Conservation (phyloP, 768 basidiomycete species). For the Daedaleopsis nitida region DNA sequence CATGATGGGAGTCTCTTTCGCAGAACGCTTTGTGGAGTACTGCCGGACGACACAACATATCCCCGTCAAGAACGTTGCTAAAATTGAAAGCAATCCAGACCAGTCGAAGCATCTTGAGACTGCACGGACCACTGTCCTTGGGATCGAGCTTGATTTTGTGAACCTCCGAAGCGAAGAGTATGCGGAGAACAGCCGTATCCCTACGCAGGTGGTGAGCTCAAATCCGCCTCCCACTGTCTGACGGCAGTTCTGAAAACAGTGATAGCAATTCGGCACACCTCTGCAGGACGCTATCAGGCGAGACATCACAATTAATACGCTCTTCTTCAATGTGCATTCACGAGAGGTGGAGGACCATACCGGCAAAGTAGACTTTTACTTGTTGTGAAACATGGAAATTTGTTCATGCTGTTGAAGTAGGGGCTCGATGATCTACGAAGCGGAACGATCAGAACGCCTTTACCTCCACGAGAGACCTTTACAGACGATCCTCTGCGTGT, state of each 20-base stretch:
- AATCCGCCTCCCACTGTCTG: not conserved
- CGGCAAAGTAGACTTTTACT: slow-evolving; percentile 51
- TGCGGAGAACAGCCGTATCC: slow-evolving; percentile 84
- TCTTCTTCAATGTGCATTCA: slow-evolving; percentile 96
- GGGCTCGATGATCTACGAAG: slow-evolving; percentile 82
- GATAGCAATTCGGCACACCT: slow-evolving; percentile 88
- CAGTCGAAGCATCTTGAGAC: slow-evolving; percentile 99
- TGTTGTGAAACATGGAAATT: not conserved
- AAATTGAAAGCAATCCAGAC: slow-evolving; percentile 91
- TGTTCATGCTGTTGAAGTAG: slow-evolving; percentile 38
- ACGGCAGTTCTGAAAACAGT: not conserved
- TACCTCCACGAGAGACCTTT: slow-evolving; percentile 87
- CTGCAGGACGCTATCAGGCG: slow-evolving; percentile 86
- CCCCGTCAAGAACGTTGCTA: slow-evolving; percentile 63
- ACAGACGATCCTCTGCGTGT: slow-evolving; percentile 92
- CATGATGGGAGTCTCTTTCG: slow-evolving; percentile 91
- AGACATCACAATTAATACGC: slow-evolving; percentile 92
- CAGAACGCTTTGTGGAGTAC: slow-evolving; percentile 72
- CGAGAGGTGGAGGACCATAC: slow-evolving; percentile 86
- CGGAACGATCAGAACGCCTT: slow-evolving; percentile 84
- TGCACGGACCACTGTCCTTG: slow-evolving; percentile 80
- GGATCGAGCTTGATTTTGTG: slow-evolving; percentile 87
- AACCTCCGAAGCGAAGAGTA: slow-evolving; percentile 94
- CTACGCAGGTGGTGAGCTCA: slow-evolving; percentile 72
- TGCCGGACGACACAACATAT: slow-evolving; percentile 52